Base-by-base conservation (phyloP, 352 stramenopile genomes). In the Globisporangium echinulatum region DNA sequence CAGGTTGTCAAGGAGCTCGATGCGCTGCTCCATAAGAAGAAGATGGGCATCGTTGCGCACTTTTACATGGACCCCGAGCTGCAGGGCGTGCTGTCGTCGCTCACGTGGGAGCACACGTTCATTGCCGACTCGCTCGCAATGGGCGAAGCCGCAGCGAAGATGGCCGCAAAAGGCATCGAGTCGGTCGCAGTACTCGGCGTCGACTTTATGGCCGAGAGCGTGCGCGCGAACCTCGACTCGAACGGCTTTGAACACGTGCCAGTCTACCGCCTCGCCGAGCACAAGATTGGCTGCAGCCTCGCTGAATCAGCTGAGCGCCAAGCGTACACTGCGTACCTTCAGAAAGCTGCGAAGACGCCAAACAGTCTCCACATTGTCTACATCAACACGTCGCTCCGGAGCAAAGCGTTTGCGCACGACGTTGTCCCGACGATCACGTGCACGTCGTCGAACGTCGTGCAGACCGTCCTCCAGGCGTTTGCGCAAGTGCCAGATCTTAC, bases 1-100 rank as follows among this genome's bases (percentile, higher is more conserved):
- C 68, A 95, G 9, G 69, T 90, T 13, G 95, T 98, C 14, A 76
- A 87, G 56, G 74, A 92, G 40, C 69, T 98, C 4, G 78, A 97
- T 39, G 75, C 81, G 61, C 68, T 90, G 54, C 72, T 98, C 15
- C 70, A 95, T 47, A 72, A 87, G 38, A 94, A 96, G 62, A 97
- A 98, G 58, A 96, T 98, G 75, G 94, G 96, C 52, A 94, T 99
- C 61, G 96, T 98, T 33, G 96, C 96, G 17, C 96, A 99, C 59
- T 99, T 98, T 67, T 98, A 99, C 81, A 99, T 99, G 96, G 96
- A 99, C 78, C 94, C 97, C 2, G 96, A 98, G 77, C 77, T 99
- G 37, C 94, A 99, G 68, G 88, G 88, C 54, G 76, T 93, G 14
- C 61, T 96, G 5, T 89, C 85, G 56, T 85, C 85, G 49, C 70